Base-by-base conservation (phyloP, 345 rosid species). In the Garcia nutans region DNA sequence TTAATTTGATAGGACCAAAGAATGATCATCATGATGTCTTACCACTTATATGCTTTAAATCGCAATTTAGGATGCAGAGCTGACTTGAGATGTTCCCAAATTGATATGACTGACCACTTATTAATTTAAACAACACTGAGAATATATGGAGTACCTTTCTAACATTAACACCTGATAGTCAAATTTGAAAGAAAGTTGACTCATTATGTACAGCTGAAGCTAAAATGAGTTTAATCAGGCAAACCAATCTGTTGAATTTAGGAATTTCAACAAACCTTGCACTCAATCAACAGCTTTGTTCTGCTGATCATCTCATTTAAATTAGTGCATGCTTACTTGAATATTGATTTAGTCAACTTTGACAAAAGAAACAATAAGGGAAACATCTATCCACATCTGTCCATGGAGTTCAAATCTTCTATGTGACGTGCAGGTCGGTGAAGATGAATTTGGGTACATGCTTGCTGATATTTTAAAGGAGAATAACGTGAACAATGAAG, bases 361-460 rank as follows among this genome's bases (percentile, higher is more conserved):
- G 4, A 0, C 20, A 42, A 26, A 45, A 45, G 22, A 67, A 57
- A 20, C 13, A 54, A 73, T 15, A 20, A 73, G 45, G 45, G 50
- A 65, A 33, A 2, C 23, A 50, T 70, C 55, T 57, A 12, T 65
- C 63, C 5, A 10, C 9, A 11, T 71, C 58, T 64, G 44, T 47
- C 8, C 76, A 31, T 71, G 26, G 57, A 45, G 67, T 59, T 76
- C 11, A 56, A 42, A 61, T 69, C 56, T 70, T 75, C 66, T 74
- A 31, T 74, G 17, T 42, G 26, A 78, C 72, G 54, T 81, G 68
- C 86, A 96, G 99, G 97, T 96, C 49, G 98, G 99, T 67, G 98
- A 89, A 82, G 99, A 96, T 83, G 99, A 96, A 86, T 96, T 96
- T 67, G 99, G 98, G 9, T 90, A 90, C 85, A 93, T 96, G 99